Evolutionary conservation across 2,329 filamentous ascomycete genomes (phyloP).

Genomic region (Nannizziopsis arthrosporioides): DNA sequence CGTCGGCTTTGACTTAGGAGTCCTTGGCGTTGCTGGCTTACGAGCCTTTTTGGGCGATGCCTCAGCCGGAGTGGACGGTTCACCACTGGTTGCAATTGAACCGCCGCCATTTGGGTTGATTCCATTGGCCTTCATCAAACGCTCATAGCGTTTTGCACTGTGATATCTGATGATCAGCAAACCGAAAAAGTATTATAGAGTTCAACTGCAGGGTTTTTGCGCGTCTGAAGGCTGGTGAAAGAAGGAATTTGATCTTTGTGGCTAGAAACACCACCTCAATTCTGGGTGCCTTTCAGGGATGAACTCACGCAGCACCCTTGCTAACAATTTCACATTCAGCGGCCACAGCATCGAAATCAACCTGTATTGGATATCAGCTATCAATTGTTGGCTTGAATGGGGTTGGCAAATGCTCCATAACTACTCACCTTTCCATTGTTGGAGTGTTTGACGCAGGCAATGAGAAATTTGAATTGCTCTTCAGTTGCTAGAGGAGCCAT

Average conservation of each 20-base stretch:
- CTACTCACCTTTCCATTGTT: conserved; percentile 47
- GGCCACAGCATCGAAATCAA: conserved; percentile 55
- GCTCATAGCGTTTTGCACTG: conserved; percentile 57
- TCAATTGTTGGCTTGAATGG: background rate
- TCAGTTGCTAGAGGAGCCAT: conserved; percentile 44
- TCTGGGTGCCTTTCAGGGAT: background rate
- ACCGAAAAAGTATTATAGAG: background rate
- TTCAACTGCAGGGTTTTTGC: too few species aligned
- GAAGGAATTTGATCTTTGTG: too few species aligned
- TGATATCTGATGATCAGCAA: background rate
- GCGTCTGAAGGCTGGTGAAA: too few species aligned
- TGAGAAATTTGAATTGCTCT: conserved; percentile 54
- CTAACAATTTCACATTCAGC: conserved; percentile 50
- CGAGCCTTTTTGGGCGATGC: conserved; percentile 19
- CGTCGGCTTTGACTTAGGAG: background rate
- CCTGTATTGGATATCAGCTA: conserved; percentile 32
- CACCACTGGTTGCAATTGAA: background rate
- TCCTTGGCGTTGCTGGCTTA: conserved; percentile 17
- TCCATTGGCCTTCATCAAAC: conserved; percentile 50
- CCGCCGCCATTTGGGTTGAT: conserved; percentile 27
- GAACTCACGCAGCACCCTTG: conserved; percentile 59
- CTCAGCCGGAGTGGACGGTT: background rate
- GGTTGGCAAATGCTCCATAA: background rate
- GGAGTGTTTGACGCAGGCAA: conserved; percentile 53
- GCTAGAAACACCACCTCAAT: background rate